Evolutionary conservation across 176 grass and related monocot species (phyloP).

Genomic region (Alopecurus myosuroides): DNA sequence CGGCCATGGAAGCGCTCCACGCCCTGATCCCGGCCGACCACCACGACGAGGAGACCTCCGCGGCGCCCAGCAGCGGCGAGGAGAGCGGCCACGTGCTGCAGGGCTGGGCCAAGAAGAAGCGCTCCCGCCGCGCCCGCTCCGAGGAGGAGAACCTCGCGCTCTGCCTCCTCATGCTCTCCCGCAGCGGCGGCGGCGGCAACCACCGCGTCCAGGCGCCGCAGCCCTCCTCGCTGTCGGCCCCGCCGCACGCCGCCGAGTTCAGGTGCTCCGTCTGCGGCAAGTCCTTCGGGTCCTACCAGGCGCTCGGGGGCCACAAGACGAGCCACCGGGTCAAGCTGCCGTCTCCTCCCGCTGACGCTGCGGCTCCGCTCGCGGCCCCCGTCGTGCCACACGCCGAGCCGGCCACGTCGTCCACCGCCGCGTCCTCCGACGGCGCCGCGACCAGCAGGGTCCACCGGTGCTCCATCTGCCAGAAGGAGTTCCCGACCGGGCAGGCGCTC

Average conservation of each 20-base stretch:
- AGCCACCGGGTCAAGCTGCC: conserved; percentile 65
- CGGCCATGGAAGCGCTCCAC: conserved; percentile 50
- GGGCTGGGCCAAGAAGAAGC: conserved; percentile 84
- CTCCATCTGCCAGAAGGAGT: conserved; percentile 83
- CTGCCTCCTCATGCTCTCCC: conserved; percentile 93
- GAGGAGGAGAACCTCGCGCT: conserved; percentile 95
- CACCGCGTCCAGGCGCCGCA: conserved; percentile 39
- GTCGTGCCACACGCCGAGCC: conserved; percentile 28
- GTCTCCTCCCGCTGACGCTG: background rate
- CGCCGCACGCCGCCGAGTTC: conserved; percentile 32
- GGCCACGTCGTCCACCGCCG: conserved; percentile 51
- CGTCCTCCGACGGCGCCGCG: conserved; percentile 26
- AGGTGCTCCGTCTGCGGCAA: conserved; percentile 91
- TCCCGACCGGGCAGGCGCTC: conserved; percentile 83
- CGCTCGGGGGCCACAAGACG: conserved; percentile 93
- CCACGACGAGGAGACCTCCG: background rate
- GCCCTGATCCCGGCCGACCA: conserved; percentile 32
- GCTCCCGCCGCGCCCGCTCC: conserved; percentile 63
- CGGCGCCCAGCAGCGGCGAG: conserved; percentile 41
- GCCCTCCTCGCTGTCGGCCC: background rate
- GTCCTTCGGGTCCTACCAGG: conserved; percentile 85
- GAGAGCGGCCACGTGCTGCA: conserved; percentile 52
- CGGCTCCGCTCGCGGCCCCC: background rate
- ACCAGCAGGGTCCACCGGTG: conserved; percentile 68
- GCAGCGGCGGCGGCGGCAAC: conserved; percentile 37